Conservation (phyloP, 345 rosid genomes). For the Bruguiera sexangula region DNA sequence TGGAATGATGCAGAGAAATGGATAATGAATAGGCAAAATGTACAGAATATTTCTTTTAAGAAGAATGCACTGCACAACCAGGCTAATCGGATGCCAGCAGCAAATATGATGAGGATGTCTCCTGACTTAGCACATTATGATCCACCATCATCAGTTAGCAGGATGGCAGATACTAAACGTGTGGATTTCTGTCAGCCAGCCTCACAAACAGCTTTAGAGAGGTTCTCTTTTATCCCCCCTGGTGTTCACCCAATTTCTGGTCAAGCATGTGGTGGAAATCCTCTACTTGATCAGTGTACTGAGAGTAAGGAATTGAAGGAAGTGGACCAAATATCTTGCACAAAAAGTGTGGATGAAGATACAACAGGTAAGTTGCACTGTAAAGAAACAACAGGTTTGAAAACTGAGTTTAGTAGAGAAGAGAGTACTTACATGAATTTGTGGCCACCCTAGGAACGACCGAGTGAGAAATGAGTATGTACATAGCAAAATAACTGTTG, state of each 20-base stretch:
- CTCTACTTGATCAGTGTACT: conserved; percentile 35
- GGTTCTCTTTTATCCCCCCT: conserved; percentile 44
- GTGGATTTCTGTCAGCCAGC: conserved; percentile 46
- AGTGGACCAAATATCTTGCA: conserved; percentile 22
- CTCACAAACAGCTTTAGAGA: conserved; percentile 37
- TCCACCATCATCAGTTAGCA: conserved; percentile 27
- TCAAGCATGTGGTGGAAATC: conserved; percentile 34
- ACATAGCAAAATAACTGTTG: too few species aligned
- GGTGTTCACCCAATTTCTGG: conserved; percentile 26
- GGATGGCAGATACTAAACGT: conserved; percentile 38
- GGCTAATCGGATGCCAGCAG: conserved; percentile 34
- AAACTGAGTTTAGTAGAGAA: too few species aligned
- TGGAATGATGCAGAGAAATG: conserved; percentile 89
- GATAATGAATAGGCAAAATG: conserved; percentile 57
- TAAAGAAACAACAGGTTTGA: too few species aligned
- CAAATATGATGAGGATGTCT: conserved; percentile 42
- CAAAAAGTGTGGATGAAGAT: conserved; percentile 37
- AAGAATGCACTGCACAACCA: conserved; percentile 45
- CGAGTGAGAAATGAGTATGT: too few species aligned
- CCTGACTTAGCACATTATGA: conserved; percentile 39
- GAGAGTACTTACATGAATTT: too few species aligned
- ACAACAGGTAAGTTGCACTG: conserved; percentile 37
- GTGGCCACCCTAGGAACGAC: too few species aligned
- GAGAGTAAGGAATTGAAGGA: conserved; percentile 56
- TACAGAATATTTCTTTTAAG: conserved; percentile 36